These are phyloP conservation scores for Cyclocybe aegerita DNA, from an alignment of 768 basidiomycete genomes.

Conservation along the genomic window DNA sequence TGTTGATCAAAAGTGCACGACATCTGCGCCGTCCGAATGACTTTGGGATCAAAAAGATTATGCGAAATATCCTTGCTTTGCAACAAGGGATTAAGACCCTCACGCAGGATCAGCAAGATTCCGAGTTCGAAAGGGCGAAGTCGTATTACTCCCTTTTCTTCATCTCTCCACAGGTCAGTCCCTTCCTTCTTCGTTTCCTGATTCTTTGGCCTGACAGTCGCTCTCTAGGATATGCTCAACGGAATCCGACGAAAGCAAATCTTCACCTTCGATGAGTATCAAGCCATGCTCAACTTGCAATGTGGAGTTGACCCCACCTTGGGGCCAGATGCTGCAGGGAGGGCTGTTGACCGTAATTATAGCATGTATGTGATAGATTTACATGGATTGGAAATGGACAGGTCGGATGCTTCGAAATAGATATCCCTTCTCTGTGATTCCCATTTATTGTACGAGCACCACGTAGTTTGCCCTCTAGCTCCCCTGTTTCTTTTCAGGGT, in stretches of 20 bases:
- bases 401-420: constrained; percentile 27
- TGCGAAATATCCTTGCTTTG: constrained; percentile 85
- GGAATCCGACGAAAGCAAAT: constrained; percentile 56
- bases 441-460: background rate
- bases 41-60: constrained; percentile 83
- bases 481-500: background rate
- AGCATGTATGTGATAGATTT: constrained; percentile 89
- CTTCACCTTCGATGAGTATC: constrained; percentile 92
- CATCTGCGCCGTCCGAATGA: constrained; percentile 67
- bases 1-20: constrained; percentile 74
- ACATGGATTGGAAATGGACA: constrained; percentile 73
- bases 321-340: constrained; percentile 43
- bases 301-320: constrained; percentile 72
- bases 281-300: constrained; percentile 85
- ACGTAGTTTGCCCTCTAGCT: background rate
- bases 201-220: background rate
- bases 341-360: constrained; percentile 69
- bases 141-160: constrained; percentile 81
- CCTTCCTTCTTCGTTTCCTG: background rate
- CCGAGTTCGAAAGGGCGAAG: constrained; percentile 75
- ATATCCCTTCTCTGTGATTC: constrained; percentile 1
- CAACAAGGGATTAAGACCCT: constrained; percentile 89
- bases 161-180: constrained; percentile 67
- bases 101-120: constrained; percentile 54
- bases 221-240: constrained; percentile 71